These are phyloP conservation scores for Jamesozyma spencerorum DNA, from an alignment of 805 yeast genomes.

Conservation along the genomic window DNA sequence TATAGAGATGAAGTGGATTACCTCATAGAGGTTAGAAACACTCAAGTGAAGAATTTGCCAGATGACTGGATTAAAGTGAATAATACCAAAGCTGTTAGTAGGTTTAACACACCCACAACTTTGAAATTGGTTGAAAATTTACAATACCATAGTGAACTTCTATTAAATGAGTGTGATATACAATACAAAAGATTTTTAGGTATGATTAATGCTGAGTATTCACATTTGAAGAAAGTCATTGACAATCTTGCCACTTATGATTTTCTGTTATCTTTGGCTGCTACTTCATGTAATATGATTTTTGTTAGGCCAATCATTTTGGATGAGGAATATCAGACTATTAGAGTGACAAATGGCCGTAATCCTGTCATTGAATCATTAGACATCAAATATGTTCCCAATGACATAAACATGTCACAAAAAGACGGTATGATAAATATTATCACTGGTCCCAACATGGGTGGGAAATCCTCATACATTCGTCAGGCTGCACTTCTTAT, in stretches of 20 bases:
- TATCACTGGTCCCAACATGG: constrained; percentile 58
- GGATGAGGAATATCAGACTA: constrained; percentile 30
- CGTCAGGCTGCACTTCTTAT: constrained; percentile 41
- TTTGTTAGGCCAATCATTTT: constrained; percentile 46
- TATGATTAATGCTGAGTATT: constrained; percentile 33
- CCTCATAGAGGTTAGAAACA: constrained; percentile 64
- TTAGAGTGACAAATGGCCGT: constrained; percentile 48
- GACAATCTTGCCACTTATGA: constrained; percentile 48
- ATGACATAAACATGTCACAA: constrained; percentile 45
- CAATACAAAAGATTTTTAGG: constrained; percentile 30
- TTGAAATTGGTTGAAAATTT: constrained; percentile 41
- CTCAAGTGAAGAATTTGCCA: constrained; percentile 52
- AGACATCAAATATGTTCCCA: constrained; percentile 48
- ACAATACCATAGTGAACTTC: constrained; percentile 52
- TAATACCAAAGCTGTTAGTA: constrained; percentile 55
- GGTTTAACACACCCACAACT: constrained; percentile 63
- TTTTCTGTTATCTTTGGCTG: constrained; percentile 57
- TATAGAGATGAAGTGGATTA: constrained; percentile 61
- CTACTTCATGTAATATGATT: constrained; percentile 41
- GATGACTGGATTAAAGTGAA: constrained; percentile 67
- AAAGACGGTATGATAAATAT: constrained; percentile 46
- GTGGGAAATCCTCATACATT: constrained; percentile 52
- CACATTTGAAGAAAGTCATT: constrained; percentile 36
- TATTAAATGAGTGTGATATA: constrained; percentile 18
- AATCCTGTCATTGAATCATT: constrained; percentile 59